Base-by-base conservation (phyloP, 371 early-diverging fungal genomes). In the Neoconidiobolus thromboides region DNA sequence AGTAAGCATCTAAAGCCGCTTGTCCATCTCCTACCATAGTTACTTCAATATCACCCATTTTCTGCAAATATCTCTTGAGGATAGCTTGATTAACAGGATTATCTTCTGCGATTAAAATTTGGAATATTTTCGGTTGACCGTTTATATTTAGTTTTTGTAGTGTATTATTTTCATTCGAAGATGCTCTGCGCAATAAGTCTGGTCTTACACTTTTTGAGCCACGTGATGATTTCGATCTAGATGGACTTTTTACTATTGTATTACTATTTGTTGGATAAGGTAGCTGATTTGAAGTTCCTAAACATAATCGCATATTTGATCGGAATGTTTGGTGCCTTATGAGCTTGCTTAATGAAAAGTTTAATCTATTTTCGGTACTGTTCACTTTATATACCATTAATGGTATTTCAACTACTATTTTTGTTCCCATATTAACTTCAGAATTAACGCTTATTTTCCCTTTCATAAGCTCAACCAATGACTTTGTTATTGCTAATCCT, bases 381-480 rank as follows among this genome's bases (percentile, higher is more conserved):
- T 49, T 14, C 14, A 3, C 4, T 4, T 14, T 5, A 14, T 5
- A 5, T 49, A 14, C 14, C 4, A 3, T 4, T 4, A 49, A 49
- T 12, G 14, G 10, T 4, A 49, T 12, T 14, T 49, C 14, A 4
- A 49, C 49, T 14, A 4, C 4, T 10, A 49, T 3, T 3, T 6
- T 54, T 26, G 54, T 9, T 5, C 54, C 54, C 3, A 54, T 14
- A 37, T 41, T 39, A 5, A 54, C 38, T 39, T 14, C 39, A 5
- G 9, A 9, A 7, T n/a, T 2, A 9, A 41, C 5, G 6, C 9
- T 36, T 5, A 54, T 54, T 37, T 6, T 38, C 15, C 81, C 81
- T 50, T 76, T 76, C 79, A 79, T 76, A 37, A 75, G 60, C 52
- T 75, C 69, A 3, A 76, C 75, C 6, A 81, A 66, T 54, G 71